Conservation (phyloP, 2,329 filamentous ascomycete genomes). For the Ophiocordyceps polyrhachis-furcata region DNA sequence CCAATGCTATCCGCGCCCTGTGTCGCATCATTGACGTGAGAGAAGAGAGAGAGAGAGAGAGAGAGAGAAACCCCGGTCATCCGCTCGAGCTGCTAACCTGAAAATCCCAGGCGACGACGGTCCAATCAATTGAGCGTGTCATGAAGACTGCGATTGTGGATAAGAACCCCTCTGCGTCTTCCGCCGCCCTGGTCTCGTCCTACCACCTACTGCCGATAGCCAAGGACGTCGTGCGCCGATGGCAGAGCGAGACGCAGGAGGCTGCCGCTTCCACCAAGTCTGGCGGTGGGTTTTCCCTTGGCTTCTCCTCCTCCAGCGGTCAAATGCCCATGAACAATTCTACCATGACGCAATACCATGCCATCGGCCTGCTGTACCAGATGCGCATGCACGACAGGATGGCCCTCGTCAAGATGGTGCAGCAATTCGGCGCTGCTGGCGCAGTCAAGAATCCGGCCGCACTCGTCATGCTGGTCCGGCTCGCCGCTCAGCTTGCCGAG, state of each 20-base stretch:
- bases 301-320: slow-evolving; percentile 65
- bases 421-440: slow-evolving; percentile 84
- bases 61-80: not conserved
- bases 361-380: slow-evolving; percentile 90
- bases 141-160: slow-evolving; percentile 99
- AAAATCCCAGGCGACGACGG: slow-evolving; percentile 56
- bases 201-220: slow-evolving; percentile 96
- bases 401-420: slow-evolving; percentile 99
- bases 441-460: slow-evolving; percentile 91
- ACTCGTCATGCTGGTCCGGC: slow-evolving; percentile 74
- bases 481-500: slow-evolving; percentile 85
- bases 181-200: slow-evolving; percentile 85
- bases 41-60: slow-evolving; percentile 2
- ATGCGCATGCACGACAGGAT: slow-evolving; percentile 96
- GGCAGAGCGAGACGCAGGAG: slow-evolving; percentile 97
- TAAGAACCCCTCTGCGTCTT: slow-evolving; percentile 94
- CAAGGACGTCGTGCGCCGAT: slow-evolving; percentile 84
- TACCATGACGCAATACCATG: slow-evolving; percentile 97
- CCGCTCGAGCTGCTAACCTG: slow-evolving; percentile 8
- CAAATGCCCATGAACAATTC: slow-evolving; percentile 75
- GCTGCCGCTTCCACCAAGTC: slow-evolving; percentile 82
- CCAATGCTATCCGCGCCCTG: slow-evolving; percentile 87
- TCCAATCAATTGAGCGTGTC: slow-evolving; percentile 92
- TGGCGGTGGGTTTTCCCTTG: slow-evolving; percentile 73
- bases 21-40: slow-evolving; percentile 92